Conservation (phyloP, 352 stramenopile genomes). For the Sclerospora graminicola region DNA sequence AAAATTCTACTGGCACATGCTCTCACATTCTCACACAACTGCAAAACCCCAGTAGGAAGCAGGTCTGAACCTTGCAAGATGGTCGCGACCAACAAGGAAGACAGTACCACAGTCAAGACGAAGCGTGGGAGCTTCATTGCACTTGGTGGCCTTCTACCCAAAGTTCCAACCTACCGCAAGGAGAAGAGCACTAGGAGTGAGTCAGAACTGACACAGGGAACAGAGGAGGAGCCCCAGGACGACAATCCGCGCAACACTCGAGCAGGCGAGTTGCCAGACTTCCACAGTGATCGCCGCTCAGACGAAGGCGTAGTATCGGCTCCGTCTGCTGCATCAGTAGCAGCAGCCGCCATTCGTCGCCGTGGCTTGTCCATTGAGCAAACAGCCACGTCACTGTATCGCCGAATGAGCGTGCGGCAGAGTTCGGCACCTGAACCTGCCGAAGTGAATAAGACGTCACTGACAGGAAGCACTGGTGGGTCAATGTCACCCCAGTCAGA, state of each 20-base stretch:
- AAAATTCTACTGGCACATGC: neutral
- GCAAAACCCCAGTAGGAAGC: constrained; percentile 17
- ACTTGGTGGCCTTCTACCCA: constrained; percentile 51
- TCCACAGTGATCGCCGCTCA: constrained; percentile 32
- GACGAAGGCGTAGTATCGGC: constrained; percentile 22
- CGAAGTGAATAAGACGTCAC: constrained; percentile 16
- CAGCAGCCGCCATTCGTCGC: constrained; percentile 20
- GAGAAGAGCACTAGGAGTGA: constrained; percentile 30
- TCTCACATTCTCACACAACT: constrained; percentile 6
- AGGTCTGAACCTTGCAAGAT: constrained; percentile 11
- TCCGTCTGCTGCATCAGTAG: constrained; percentile 21
- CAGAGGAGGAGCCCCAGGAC: constrained; percentile 28
- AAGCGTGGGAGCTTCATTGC: constrained; percentile 29
- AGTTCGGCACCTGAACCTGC: constrained; percentile 22
- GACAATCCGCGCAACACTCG: no score
- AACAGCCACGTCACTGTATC: constrained; percentile 37
- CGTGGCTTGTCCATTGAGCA: constrained; percentile 48
- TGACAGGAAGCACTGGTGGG: constrained; percentile 12
- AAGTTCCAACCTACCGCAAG: constrained; percentile 37
- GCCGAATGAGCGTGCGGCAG: constrained; percentile 42
- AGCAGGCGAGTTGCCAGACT: constrained; percentile 33
- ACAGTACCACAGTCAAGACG: constrained; percentile 27
- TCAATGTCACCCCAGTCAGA: constrained; percentile 27
- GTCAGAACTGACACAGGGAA: constrained; percentile 2
- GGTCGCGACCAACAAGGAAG: constrained; percentile 33